Base-by-base conservation (phyloP, 306 rosid genomes). In the Begonia fuchsioides region DNA sequence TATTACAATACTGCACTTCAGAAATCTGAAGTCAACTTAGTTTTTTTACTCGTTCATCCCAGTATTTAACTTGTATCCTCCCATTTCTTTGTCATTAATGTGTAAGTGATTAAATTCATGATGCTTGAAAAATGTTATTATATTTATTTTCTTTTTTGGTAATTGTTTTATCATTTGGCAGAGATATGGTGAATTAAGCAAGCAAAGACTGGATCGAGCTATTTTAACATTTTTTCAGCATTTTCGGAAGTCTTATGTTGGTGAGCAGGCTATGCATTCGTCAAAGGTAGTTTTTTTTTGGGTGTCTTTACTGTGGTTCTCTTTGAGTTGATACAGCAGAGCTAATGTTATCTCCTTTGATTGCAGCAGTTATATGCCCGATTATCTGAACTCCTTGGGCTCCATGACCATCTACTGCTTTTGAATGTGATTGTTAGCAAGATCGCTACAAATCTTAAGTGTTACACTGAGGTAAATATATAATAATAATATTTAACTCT, bases 211-310 rank as follows among this genome's bases (percentile, higher is more conserved):
- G 52, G 98, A 92, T 70, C 86, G 96, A 65, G 98, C 96, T 65
- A 77, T 92, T 59, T 96, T 92, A 64, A 82, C 85, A 15, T 92
- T 92, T 74, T 92, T 82, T 73, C 98, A 92, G 71, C 70, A 92
- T 72, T 92, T 92, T 53, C 75, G 96, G 12, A 85, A 85, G 81
- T 85, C 98, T 52, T 92, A 85, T 45, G 87, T 92, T 9, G 98
- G 98, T 52, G 98, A 92, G 64, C 96, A 92, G 75, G 98, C 96
- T 54, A 85, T 92, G 86, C 98, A 85, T 73, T 92, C 96, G 61
- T 92, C 98, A 10, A 92, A 86, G 98, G 98, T 92, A 79, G n/a
- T n/a, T n/a, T 19, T 50, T 60, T 57, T 46, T 54, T 44, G 41
- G 39, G 13, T 15, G 54, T 64, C 32, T 26, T 44, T 11, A 15